Evolutionary conservation across 1,284 basidiomycete species (phyloP).

Genomic region (Phellopilus nigrolimitatus): DNA sequence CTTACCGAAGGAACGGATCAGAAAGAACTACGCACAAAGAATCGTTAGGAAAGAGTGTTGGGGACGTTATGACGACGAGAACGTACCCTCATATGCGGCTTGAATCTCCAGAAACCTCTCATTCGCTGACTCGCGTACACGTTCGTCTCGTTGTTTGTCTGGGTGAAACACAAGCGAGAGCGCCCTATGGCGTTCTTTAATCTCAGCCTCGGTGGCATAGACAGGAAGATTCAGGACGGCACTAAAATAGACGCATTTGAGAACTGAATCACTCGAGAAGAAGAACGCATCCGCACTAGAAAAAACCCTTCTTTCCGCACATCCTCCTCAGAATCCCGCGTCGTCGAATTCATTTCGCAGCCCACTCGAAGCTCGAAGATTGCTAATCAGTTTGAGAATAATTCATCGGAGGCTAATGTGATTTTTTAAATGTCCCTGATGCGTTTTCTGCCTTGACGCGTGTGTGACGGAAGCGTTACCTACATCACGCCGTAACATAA

Average conservation of each 20-base stretch:
- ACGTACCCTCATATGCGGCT: constrained; percentile 70
- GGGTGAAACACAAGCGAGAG: constrained; percentile 82
- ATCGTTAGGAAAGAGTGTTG: constrained; percentile 21
- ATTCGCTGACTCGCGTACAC: constrained; percentile 54
- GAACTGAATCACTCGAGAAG: too few species aligned
- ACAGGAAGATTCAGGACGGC: constrained; percentile 64
- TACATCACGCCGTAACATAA: too few species aligned
- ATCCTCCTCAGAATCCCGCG: too few species aligned
- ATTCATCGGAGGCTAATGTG: too few species aligned
- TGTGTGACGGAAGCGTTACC: not conserved
- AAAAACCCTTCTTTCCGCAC: constrained; percentile 16
- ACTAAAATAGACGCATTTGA: constrained; percentile 31
- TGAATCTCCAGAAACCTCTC: constrained; percentile 70
- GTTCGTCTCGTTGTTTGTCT: constrained; percentile 70
- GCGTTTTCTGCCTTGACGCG: not conserved
- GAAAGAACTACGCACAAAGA: too few species aligned
- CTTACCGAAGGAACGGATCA: constrained; percentile 67
- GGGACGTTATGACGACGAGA: constrained; percentile 11
- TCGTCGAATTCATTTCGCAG: not conserved
- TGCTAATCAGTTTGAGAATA: too few species aligned
- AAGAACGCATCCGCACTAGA: constrained; percentile 16
- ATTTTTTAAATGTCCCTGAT: too few species aligned
- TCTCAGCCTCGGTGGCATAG: constrained; percentile 59
- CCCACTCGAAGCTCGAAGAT: not conserved
- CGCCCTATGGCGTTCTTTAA: constrained; percentile 66